A percentile compares a stretch with the other conserved stretches of the same genome.
Conservation (phyloP, 352 stramenopile genomes). For the Globisporangium camurandrum region DNA sequence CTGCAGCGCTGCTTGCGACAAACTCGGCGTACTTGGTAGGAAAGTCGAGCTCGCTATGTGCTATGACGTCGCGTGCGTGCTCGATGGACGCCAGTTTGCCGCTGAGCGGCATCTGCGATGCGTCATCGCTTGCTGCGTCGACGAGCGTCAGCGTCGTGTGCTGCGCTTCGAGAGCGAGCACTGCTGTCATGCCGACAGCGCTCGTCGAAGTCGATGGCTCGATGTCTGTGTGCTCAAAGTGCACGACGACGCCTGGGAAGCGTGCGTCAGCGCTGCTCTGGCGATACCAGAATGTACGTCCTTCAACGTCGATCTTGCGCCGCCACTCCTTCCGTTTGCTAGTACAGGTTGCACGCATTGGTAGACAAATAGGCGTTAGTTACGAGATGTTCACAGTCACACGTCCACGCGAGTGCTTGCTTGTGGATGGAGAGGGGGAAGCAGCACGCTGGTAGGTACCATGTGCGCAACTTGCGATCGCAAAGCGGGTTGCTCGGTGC, state of each 20-base stretch:
- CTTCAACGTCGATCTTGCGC: constrained; percentile 54
- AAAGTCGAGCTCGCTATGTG: background rate
- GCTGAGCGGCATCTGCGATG: constrained; percentile 24
- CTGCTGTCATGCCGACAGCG: background rate
- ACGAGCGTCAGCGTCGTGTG: constrained; percentile 21
- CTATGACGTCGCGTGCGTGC: background rate
- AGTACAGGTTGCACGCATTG: constrained; percentile 4
- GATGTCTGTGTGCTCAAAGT: constrained; percentile 18
- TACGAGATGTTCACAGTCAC: too few relatives aligned
- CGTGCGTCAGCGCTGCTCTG: constrained; percentile 10
- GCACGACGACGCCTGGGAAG: constrained; percentile 21
- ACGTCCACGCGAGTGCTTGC: too few relatives aligned
- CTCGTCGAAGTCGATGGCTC: background rate
- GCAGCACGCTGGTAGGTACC: too few relatives aligned
- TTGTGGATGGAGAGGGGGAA: too few relatives aligned
- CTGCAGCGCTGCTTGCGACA: constrained; percentile 14
- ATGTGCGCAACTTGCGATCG: too few relatives aligned
- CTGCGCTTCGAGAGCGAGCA: background rate
- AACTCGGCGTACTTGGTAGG: constrained; percentile 2
- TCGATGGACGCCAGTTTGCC: background rate
- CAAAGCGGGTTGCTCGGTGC: background rate
- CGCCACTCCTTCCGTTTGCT: constrained; percentile 65
- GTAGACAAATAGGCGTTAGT: too few relatives aligned
- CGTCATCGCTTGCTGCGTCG: constrained; percentile 17
- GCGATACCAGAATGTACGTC: constrained; percentile 50